Conservation (phyloP, 192 early-diverging fungal genomes). For the Bifiguratus adelaidae region DNA sequence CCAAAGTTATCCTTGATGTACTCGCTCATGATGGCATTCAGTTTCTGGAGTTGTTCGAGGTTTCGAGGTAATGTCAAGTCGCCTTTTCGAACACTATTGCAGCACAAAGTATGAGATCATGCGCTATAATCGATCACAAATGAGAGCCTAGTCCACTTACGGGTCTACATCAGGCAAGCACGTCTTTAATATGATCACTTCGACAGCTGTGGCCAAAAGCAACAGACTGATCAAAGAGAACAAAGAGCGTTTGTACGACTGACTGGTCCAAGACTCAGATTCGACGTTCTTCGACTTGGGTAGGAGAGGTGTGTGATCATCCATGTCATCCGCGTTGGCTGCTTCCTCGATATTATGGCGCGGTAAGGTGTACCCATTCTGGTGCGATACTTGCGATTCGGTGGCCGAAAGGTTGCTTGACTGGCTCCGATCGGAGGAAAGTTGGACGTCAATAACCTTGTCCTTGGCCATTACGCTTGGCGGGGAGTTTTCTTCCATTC, state of each 20-base stretch:
- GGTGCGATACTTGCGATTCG: too few relatives aligned
- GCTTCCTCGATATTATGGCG: too few relatives aligned
- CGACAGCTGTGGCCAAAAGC: constrained; percentile 4
- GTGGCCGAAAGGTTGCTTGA: too few relatives aligned
- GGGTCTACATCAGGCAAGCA: constrained; percentile 16
- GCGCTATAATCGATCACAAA: background rate
- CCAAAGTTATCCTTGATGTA: constrained; percentile 41
- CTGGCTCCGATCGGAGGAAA: too few relatives aligned
- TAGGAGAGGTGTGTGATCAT: too few relatives aligned
- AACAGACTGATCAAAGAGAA: constrained; percentile 9
- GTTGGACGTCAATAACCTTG: too few relatives aligned
- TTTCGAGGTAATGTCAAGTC: constrained; percentile 34
- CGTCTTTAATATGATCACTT: constrained; percentile 10
- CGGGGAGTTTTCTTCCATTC: too few relatives aligned
- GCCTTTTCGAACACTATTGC: constrained; percentile 28
- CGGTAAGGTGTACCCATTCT: too few relatives aligned
- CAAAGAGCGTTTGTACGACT: constrained; percentile 17
- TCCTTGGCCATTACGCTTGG: too few relatives aligned
- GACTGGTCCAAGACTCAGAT: constrained; percentile 12
- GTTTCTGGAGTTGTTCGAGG: constrained; percentile 29
- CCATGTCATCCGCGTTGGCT: too few relatives aligned
- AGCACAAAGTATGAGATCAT: background rate
- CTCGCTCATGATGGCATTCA: constrained; percentile 30
- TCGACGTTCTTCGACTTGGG: too few relatives aligned
- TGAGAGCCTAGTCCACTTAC: constrained; percentile 4